Percentiles rank a stretch among this genome's conserved stretches.
Evolutionary conservation across 805 yeast genomes (phyloP).

Genomic region (Yarrowia alimentaria): DNA sequence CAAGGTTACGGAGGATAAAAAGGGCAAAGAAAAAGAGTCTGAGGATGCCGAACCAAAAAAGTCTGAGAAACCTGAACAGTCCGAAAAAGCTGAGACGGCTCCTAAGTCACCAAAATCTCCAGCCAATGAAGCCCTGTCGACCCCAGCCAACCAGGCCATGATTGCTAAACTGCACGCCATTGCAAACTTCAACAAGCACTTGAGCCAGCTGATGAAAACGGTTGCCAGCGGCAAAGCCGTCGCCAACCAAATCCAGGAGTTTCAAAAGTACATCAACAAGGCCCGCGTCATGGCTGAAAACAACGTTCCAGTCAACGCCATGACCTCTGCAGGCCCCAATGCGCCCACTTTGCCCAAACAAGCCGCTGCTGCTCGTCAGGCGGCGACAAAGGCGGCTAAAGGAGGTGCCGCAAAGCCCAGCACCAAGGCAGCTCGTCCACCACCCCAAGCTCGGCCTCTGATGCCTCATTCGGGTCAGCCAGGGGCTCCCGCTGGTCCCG

Average conservation of each 20-base stretch:
- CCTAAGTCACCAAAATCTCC: constrained; percentile 8
- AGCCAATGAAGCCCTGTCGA: constrained; percentile 29
- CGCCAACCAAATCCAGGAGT: constrained; percentile 66
- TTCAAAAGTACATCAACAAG: constrained; percentile 74
- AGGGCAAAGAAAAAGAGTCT: neutral
- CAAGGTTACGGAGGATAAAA: neutral
- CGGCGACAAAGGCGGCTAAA: neutral
- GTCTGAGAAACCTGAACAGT: neutral
- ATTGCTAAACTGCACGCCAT: constrained; percentile 79
- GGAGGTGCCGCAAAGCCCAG: neutral
- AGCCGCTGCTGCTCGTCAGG: no score
- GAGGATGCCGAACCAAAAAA: neutral
- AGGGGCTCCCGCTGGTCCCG: no score
- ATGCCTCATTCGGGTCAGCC: no score
- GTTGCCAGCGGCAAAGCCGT: constrained; percentile 84
- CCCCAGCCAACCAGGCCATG: constrained; percentile 61
- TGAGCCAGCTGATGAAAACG: constrained; percentile 71
- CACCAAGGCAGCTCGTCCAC: no score
- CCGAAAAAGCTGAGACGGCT: no score
- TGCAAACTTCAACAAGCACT: constrained; percentile 67
- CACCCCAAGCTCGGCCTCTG: no score
- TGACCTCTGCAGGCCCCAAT: constrained; percentile 14
- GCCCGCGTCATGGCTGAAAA: constrained; percentile 48
- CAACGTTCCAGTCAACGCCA: constrained; percentile 19
- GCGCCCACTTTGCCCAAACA: neutral